A percentile compares a stretch with the other conserved stretches of the same genome.
These are phyloP conservation scores for Auricularia sp. DNA, from an alignment of 768 basidiomycete genomes.

Conservation along the genomic window DNA sequence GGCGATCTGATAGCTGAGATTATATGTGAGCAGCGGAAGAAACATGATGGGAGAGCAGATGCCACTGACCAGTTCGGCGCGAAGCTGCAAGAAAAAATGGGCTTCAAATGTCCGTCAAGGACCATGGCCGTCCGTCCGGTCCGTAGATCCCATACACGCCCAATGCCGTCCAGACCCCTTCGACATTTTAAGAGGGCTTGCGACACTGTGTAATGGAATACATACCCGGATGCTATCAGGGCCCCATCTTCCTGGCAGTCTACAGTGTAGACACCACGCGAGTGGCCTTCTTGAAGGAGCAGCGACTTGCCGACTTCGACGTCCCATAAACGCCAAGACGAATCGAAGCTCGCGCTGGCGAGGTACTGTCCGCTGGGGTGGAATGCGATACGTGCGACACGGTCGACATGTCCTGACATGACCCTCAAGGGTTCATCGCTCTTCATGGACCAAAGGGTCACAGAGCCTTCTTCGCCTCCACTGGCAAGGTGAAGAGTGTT, in stretches of 20 bases:
- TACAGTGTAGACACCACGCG: conserved; percentile 92
- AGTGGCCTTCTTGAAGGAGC: conserved; percentile 90
- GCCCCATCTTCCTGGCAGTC: conserved; percentile 95
- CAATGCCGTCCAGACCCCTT: conserved; percentile 94
- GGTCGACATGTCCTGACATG: conserved; percentile 79
- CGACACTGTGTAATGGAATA: conserved; percentile 1
- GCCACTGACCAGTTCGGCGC: conserved; percentile 84
- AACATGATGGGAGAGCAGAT: not conserved
- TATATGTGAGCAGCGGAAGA: conserved; percentile 4
- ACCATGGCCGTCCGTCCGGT: conserved; percentile 97
- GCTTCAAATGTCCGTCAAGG: conserved; percentile 90
- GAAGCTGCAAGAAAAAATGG: conserved; percentile 84
- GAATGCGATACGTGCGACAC: conserved; percentile 90
- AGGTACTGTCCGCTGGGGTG: conserved; percentile 93
- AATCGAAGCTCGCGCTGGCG: conserved; percentile 93
- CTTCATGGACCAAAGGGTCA: conserved; percentile 84
- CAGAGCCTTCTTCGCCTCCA: conserved; percentile 77
- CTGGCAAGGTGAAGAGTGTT: conserved; percentile 76
- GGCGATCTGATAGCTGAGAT: conserved; percentile 86
- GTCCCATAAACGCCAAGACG: conserved; percentile 97
- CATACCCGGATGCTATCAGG: conserved; percentile 85
- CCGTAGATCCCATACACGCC: conserved; percentile 92
- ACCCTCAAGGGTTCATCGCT: conserved; percentile 80
- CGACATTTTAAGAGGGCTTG: conserved; percentile 2
- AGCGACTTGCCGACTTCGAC: conserved; percentile 72